Evolutionary conservation across 2,329 filamentous ascomycete genomes (phyloP), one percentile per base, ranked within the genome.

Genomic region (Aspergillus sojae): DNA sequence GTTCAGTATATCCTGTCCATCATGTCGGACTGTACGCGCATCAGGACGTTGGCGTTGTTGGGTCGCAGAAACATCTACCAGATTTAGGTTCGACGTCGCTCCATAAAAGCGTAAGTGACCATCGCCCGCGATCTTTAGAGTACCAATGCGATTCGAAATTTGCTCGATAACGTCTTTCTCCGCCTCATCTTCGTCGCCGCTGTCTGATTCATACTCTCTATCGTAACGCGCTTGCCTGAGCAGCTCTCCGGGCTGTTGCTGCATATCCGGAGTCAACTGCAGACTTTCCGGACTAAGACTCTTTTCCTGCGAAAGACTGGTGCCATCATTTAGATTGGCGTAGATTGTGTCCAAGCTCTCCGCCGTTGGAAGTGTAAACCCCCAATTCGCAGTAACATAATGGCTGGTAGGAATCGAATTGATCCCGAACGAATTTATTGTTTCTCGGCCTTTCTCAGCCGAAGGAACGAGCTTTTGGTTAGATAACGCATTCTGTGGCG

Each of bases 81-180:
- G 61, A 55, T 79, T 80, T 19, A 81, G 71, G 45, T 82, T 82
- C 5, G 80, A 81, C 0, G 80, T 80, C 2, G 80, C 75, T 12
- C 81, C 81, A 53, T 80, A 82, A 61, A 79, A 83, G 14, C 80
- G 76, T 19, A 81, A 68, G 62, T 81, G 78, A 0, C 80, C 80
- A 65, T 80, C 80, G 2, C 77, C 75, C 0, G 77, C 74, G 28
- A 82, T 74, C 57, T 81, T 80, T 56, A 83, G 63, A 5, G 79
- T 79, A 5, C 81, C 81, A 21, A 82, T 76, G 7, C 79, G 78
- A 65, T 79, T 73, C 2, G 80, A 80, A 10, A 82, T 68, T 59
- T 81, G 78, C 57, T 80, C 77, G 23, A 81, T 79, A 2, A 82
- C 74, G 57, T 81, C 79, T 28, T 73, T 76, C 57, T 78, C 74